A percentile compares a stretch with the other conserved stretches of the same genome.
These are phyloP conservation scores for Talaromyces adpressus DNA, from an alignment of 495 filamentous ascomycete species.

Conservation along the genomic window DNA sequence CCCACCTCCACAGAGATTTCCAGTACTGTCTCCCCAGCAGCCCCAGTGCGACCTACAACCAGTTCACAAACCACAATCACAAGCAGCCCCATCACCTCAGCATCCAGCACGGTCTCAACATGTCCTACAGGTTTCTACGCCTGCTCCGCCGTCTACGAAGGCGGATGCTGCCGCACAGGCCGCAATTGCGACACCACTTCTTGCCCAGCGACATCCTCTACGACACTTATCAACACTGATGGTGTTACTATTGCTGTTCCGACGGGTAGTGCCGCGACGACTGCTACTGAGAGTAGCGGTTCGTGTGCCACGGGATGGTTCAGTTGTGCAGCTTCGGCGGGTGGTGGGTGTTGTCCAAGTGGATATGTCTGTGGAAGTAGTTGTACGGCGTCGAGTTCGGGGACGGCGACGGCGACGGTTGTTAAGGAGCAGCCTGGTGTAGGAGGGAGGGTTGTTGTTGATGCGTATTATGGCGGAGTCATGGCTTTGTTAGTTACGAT, in stretches of 20 bases:
- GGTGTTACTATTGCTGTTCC: conserved; percentile 66
- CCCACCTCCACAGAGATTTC: conserved; percentile 24
- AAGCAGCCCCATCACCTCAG: conserved; percentile 27
- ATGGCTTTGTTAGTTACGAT: background rate
- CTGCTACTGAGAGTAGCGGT: conserved; percentile 13
- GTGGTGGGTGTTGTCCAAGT: conserved; percentile 73
- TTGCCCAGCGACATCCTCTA: conserved; percentile 52
- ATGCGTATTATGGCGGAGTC: background rate
- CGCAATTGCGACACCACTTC: conserved; percentile 70
- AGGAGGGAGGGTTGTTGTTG: background rate
- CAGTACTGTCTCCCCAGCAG: conserved; percentile 19
- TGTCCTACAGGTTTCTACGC: conserved; percentile 75
- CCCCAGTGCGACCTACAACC: conserved; percentile 48
- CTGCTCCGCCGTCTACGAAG: conserved; percentile 56
- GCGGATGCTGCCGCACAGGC: conserved; percentile 76
- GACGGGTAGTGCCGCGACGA: conserved; percentile 30
- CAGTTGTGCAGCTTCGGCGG: conserved; percentile 54
- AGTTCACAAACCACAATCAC: conserved; percentile 19
- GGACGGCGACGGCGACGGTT: conserved; percentile 43
- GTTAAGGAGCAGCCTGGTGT: conserved; percentile 48
- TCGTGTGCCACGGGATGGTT: conserved; percentile 74
- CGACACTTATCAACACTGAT: conserved; percentile 54
- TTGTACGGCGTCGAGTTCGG: conserved; percentile 50
- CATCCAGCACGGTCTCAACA: conserved; percentile 33
- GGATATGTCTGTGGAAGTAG: conserved; percentile 69